Conservation (phyloP, 306 rosid species). For the Albizia julibrissin region DNA sequence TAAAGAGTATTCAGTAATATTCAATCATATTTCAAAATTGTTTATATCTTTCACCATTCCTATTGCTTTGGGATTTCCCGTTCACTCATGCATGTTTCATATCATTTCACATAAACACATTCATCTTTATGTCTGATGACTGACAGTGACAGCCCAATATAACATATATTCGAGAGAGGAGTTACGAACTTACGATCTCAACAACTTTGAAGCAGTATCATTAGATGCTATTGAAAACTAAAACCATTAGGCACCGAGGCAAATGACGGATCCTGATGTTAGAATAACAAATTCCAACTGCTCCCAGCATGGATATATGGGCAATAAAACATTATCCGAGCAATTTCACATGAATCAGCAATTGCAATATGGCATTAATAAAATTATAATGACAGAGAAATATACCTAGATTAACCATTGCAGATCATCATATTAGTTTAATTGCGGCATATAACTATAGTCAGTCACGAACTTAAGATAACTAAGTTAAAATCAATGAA, state of each 20-base stretch:
- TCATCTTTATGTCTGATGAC: background rate
- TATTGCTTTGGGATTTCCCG: background rate
- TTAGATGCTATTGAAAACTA: background rate
- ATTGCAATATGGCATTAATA: background rate
- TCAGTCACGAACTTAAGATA: background rate
- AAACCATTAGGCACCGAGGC: background rate
- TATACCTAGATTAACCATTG: background rate
- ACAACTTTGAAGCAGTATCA: constrained; percentile 1
- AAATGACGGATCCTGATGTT: background rate
- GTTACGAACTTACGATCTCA: background rate
- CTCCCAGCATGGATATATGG: background rate
- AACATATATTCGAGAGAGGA: background rate
- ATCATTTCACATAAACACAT: background rate
- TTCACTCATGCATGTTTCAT: background rate
- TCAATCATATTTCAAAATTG: constrained; percentile 17
- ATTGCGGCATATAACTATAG: background rate
- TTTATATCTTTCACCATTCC: background rate
- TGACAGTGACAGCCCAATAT: background rate
- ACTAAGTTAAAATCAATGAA: background rate
- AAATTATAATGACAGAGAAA: background rate
- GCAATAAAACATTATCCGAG: background rate
- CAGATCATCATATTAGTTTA: background rate
- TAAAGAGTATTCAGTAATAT: constrained; percentile 2
- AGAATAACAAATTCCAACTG: background rate
- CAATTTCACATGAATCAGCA: constrained; percentile 12